Evolutionary conservation across 2,329 filamentous ascomycete genomes (phyloP).

Genomic region (Calonectria ilicicola): DNA sequence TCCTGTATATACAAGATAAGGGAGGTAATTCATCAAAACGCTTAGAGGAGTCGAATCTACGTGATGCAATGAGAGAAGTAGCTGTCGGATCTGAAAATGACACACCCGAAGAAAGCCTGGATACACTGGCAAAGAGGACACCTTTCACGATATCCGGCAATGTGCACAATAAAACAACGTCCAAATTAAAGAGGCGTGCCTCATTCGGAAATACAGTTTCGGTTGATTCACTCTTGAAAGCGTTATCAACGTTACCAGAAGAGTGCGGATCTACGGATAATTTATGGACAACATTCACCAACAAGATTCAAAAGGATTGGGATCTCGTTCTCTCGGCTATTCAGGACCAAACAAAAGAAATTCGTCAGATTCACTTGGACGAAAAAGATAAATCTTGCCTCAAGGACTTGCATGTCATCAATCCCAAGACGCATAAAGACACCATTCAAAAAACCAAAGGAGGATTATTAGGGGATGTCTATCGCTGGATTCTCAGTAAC

Average conservation of each 20-base stretch:
- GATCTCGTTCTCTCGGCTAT: neutral
- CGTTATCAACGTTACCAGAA: neutral
- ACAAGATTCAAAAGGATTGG: neutral
- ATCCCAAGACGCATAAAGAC: slow-evolving; percentile 7
- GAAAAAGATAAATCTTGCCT: slow-evolving; percentile 9
- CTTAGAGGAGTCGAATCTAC: neutral
- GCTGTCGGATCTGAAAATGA: neutral
- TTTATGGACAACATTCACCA: neutral
- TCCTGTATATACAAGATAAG: neutral
- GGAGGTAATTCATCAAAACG: neutral
- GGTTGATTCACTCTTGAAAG: neutral
- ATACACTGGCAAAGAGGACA: neutral
- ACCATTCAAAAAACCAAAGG: slow-evolving; percentile 22
- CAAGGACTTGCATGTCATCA: neutral
- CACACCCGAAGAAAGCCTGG: neutral
- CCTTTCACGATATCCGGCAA: neutral
- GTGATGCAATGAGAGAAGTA: neutral
- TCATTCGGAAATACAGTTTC: neutral
- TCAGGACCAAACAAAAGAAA: neutral
- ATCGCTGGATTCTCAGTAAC: neutral
- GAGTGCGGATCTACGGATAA: neutral
- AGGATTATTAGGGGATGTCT: neutral
- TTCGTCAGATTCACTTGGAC: neutral
- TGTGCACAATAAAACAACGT: neutral
- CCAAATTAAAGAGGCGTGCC: neutral